phyloP scores from a whole-genome alignment of 2,329 filamentous ascomycete genomes.

The Colletotrichum theobromicola region DNA sequence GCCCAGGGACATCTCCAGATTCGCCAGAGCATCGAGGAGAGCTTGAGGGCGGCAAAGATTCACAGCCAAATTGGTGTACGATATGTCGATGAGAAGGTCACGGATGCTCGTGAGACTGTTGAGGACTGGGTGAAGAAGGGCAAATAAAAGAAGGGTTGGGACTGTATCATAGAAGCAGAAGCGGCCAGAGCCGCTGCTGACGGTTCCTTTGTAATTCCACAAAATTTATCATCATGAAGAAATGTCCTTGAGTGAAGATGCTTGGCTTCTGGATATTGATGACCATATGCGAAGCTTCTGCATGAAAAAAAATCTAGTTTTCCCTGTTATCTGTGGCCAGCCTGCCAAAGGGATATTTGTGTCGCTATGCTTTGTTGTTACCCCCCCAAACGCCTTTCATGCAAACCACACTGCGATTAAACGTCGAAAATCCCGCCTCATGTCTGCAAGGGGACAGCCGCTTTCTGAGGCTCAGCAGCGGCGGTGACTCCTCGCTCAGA shows the following conservation, averaged over 20 bases:
- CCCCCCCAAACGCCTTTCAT: slow-evolving; percentile 17
- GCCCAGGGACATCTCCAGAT: slow-evolving; percentile 80
- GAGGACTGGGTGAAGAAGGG: slow-evolving; percentile 94
- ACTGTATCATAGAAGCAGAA: slow-evolving; percentile 24
- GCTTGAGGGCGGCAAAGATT: slow-evolving; percentile 75
- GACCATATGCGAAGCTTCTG: neutral
- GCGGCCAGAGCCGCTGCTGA: slow-evolving; percentile 19
- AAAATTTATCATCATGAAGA: neutral
- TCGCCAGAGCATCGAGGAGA: slow-evolving; percentile 71
- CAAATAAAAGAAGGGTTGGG: slow-evolving; percentile 56
- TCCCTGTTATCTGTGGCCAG: neutral
- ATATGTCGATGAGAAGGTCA: slow-evolving; percentile 83
- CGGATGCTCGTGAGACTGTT: slow-evolving; percentile 74
- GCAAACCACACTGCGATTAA: neutral
- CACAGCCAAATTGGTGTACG: slow-evolving; percentile 74
- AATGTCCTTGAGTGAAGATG: neutral
- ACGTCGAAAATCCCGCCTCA: neutral
- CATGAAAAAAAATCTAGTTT: neutral
- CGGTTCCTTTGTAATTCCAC: slow-evolving; percentile 22
- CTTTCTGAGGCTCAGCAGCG: slow-evolving; percentile 21
- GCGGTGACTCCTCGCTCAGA: slow-evolving; percentile 36
- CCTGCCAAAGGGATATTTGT: neutral
- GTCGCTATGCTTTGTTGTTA: slow-evolving; percentile 10
- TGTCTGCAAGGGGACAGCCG: slow-evolving; percentile 25
- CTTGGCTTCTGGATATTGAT: neutral